Conservation (phyloP, 306 rosid genomes). For the Quercus dentata region DNA sequence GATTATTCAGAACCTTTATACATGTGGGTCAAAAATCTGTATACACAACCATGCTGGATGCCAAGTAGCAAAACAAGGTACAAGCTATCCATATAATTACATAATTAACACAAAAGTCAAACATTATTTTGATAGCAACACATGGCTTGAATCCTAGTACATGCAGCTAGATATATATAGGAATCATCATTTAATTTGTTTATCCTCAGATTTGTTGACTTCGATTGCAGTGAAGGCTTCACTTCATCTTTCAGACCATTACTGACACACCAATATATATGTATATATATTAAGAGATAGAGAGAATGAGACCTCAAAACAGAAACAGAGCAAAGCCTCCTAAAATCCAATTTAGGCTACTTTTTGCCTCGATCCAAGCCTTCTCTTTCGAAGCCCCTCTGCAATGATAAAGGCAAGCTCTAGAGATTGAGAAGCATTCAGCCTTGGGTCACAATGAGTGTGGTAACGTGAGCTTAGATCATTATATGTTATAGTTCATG, state of each 20-base stretch:
- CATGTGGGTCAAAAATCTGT: too few species aligned
- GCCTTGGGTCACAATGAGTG: conserved; percentile 37
- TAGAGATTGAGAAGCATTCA: conserved; percentile 39
- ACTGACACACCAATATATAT: not conserved
- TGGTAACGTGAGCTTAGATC: conserved; percentile 37
- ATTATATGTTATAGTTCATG: conserved; percentile 30
- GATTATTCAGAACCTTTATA: too few species aligned
- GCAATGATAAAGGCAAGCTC: conserved; percentile 38
- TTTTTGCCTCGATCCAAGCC: conserved; percentile 3
- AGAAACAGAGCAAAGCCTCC: not conserved
- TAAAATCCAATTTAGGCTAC: not conserved
- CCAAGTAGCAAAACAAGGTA: too few species aligned
- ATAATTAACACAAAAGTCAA: not conserved
- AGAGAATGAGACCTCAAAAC: not conserved
- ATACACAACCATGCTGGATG: too few species aligned
- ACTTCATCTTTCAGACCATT: not conserved
- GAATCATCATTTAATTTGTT: not conserved
- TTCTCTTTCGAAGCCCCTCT: conserved; percentile 31
- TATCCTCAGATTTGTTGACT: not conserved
- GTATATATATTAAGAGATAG: not conserved
- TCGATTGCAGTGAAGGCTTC: not conserved
- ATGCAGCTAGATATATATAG: not conserved
- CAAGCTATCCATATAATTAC: not conserved
- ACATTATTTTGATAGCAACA: not conserved
- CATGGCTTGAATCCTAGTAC: not conserved